Conservation (phyloP, 805 yeast genomes). For the Suhomyces vadensis region DNA sequence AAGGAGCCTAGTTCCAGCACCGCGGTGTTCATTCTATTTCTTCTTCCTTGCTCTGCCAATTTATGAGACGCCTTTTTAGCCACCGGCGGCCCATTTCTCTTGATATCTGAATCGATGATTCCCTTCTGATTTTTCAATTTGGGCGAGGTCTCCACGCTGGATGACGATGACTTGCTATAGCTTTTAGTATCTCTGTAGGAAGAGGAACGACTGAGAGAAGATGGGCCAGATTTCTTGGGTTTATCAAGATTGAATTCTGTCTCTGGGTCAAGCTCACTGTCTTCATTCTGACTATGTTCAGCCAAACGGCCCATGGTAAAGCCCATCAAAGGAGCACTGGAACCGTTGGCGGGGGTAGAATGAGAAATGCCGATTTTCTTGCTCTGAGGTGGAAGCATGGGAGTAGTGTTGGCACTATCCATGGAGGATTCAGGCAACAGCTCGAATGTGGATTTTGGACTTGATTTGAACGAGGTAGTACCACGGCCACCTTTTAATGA, state of each 20-base stretch:
- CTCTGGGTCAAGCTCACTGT: constrained; percentile 5
- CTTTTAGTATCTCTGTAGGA: neutral
- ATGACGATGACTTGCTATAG: constrained; percentile 11
- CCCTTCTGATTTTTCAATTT: constrained; percentile 9
- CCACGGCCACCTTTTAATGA: constrained; percentile 4
- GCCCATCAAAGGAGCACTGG: constrained; percentile 40
- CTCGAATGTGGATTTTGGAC: constrained; percentile 20
- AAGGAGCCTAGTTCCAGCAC: constrained; percentile 69
- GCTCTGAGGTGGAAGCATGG: constrained; percentile 43
- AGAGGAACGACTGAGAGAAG: constrained; percentile 2
- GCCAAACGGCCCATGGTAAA: constrained; percentile 48
- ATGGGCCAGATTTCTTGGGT: neutral
- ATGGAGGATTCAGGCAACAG: constrained; percentile 31
- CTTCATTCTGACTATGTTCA: constrained; percentile 26
- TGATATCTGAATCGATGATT: neutral
- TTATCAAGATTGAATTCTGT: constrained; percentile 3
- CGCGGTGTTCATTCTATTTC: constrained; percentile 89
- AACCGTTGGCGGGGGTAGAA: constrained; percentile 11
- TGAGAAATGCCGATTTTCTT: constrained; percentile 25
- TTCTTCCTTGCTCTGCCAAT: constrained; percentile 92
- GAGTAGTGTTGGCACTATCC: constrained; percentile 18
- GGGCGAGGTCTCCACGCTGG: constrained; percentile 14
- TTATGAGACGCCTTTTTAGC: constrained; percentile 77
- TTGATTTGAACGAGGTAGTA: neutral
- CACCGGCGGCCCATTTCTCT: constrained; percentile 34